Conservation (phyloP, 768 basidiomycete genomes). For the Xerocomellus amylosporus region DNA sequence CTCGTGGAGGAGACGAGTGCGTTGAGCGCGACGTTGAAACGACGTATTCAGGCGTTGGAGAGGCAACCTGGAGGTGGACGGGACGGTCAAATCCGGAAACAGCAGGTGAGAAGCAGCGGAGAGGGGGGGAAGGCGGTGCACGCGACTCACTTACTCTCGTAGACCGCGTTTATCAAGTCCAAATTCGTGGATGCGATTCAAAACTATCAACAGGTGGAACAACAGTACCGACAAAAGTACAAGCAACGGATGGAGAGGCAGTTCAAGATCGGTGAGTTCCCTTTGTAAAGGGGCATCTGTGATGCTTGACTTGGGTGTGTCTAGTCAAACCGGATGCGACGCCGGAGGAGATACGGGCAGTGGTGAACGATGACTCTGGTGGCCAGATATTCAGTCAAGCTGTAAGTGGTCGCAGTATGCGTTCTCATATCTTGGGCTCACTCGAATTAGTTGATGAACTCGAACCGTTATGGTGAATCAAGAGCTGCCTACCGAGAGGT, state of each 20-base stretch:
- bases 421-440: neutral
- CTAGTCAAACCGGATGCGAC: constrained; percentile 91
- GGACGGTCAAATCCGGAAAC: constrained; percentile 71
- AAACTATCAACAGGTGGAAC: constrained; percentile 79
- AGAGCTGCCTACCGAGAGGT: constrained; percentile 92
- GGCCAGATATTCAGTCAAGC: constrained; percentile 90
- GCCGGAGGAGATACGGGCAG: constrained; percentile 80
- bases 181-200: constrained; percentile 88
- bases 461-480: constrained; percentile 88
- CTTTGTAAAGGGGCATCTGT: neutral
- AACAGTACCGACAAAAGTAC: constrained; percentile 72
- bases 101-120: constrained; percentile 51
- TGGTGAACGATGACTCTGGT: constrained; percentile 80
- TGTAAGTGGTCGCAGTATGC: constrained; percentile 37
- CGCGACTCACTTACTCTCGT: constrained; percentile 5
- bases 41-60: constrained; percentile 69
- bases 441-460: constrained; percentile 70
- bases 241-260: constrained; percentile 83
- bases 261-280: constrained; percentile 71
- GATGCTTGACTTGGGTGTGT: neutral
- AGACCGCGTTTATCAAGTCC: constrained; percentile 64
- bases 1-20: constrained; percentile 71
- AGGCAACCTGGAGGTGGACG: constrained; percentile 59
- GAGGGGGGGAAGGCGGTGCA: constrained; percentile 5
- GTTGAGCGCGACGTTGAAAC: constrained; percentile 66